Percentiles rank a stretch among this genome's conserved stretches.
These are phyloP conservation scores for Metschnikowia amazonensis DNA, from an alignment of 805 yeast species.

Conservation along the genomic window DNA sequence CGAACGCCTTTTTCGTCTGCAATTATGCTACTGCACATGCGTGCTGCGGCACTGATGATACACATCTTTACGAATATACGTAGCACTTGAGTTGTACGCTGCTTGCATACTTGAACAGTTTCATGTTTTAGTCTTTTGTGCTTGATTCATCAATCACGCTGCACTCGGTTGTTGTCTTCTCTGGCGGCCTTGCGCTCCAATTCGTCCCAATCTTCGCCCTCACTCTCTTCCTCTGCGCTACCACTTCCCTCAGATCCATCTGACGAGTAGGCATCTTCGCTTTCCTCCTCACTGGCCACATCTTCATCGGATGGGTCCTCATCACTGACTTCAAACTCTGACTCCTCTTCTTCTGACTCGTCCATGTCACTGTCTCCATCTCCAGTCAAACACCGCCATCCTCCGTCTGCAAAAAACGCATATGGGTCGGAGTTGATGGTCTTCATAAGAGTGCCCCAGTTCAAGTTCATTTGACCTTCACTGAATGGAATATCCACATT, in stretches of 20 bases:
- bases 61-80: too few species aligned
- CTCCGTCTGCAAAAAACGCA: slow-evolving; percentile 89
- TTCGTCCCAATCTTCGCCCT: slow-evolving; percentile 58
- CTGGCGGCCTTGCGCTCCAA: slow-evolving; percentile 54
- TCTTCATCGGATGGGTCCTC: slow-evolving; percentile 62
- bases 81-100: neutral
- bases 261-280: slow-evolving; percentile 36
- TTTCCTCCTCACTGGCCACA: slow-evolving; percentile 51
- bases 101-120: too few species aligned
- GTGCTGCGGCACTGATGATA: neutral
- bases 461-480: slow-evolving; percentile 92
- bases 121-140: too few species aligned
- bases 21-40: neutral
- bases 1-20: neutral
- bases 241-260: slow-evolving; percentile 32
- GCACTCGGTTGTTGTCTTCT: slow-evolving; percentile 33
- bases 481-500: slow-evolving; percentile 94
- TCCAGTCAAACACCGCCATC: slow-evolving; percentile 92
- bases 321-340: slow-evolving; percentile 63
- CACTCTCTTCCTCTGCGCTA: slow-evolving; percentile 33
- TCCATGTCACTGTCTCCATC: slow-evolving; percentile 71
- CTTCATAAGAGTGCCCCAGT: slow-evolving; percentile 95
- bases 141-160: slow-evolving; percentile 12
- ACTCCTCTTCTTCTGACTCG: slow-evolving; percentile 64
- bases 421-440: slow-evolving; percentile 89